Evolutionary conservation across 192 early-diverging fungal species (phyloP).

Genomic region (Coemansia sp.): DNA sequence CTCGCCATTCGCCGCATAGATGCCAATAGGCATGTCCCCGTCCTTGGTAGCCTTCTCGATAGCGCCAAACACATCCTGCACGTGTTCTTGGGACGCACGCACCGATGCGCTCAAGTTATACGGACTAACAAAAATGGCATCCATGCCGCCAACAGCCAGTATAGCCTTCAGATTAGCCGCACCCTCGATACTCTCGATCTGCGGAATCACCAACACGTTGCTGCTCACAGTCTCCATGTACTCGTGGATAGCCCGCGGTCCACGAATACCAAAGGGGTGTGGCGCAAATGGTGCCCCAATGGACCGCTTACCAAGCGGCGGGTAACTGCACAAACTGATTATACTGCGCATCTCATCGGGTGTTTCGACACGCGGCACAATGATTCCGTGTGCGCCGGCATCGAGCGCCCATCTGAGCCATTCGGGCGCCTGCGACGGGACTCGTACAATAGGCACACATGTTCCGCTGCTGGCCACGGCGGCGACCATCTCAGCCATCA

Average conservation of each 20-base stretch:
- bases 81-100: constrained; percentile 25
- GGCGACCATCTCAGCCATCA: constrained; percentile 58
- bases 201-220: constrained; percentile 51
- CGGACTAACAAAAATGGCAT: constrained; percentile 49
- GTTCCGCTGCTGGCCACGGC: constrained; percentile 54
- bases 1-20: constrained; percentile 44
- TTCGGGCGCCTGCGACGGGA: constrained; percentile 52
- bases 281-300: constrained; percentile 48
- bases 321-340: constrained; percentile 37
- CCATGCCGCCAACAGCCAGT: constrained; percentile 34
- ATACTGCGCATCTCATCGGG: constrained; percentile 43
- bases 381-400: constrained; percentile 51
- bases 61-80: constrained; percentile 30
- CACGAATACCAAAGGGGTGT: constrained; percentile 33
- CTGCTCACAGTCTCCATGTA: constrained; percentile 35
- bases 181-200: constrained; percentile 54
- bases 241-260: constrained; percentile 37
- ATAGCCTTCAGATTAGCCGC: constrained; percentile 42
- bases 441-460: constrained; percentile 52
- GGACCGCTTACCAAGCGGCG: constrained; percentile 46
- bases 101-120: constrained; percentile 43
- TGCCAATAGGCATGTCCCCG: constrained; percentile 45
- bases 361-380: constrained; percentile 52
- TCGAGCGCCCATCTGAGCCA: constrained; percentile 58
- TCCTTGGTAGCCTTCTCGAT: constrained; percentile 33